phyloP scores from a whole-genome alignment of 2,329 filamentous ascomycete species.

The Trichoderma guizhouense region DNA sequence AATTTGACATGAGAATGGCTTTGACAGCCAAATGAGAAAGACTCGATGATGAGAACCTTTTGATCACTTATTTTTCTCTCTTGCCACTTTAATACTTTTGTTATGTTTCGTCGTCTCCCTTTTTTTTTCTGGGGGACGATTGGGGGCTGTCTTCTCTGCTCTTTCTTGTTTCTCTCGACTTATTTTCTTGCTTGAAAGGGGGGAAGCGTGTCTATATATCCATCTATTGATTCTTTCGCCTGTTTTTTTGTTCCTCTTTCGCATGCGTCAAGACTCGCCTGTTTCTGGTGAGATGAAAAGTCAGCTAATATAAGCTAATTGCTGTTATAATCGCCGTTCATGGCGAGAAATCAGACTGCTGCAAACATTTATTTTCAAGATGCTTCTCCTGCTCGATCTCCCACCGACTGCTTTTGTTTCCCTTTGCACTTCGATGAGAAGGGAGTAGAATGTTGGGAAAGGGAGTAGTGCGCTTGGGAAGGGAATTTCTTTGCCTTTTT shows the following conservation, averaged over 20 bases:
- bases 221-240: not conserved
- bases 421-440: not conserved
- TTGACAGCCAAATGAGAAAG: not conserved
- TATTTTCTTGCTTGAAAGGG: not conserved
- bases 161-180: not conserved
- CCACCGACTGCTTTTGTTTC: not conserved
- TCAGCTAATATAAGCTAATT: not conserved
- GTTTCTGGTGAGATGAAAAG: not conserved
- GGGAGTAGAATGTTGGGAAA: not conserved
- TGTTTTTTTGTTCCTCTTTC: not conserved
- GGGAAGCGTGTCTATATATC: not conserved
- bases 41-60: slow-evolving; percentile 7
- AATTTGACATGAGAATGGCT: not conserved
- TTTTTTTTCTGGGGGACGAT: not conserved
- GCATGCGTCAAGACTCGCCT: not conserved
- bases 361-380: not conserved
- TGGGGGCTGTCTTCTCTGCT: not conserved
- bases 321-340: not conserved
- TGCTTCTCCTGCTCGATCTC: not conserved
- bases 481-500: not conserved
- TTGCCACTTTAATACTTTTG: not conserved
- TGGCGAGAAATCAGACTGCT: not conserved
- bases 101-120: not conserved
- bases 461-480: not conserved
- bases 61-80: not conserved